phyloP scores from a whole-genome alignment of 2,329 filamentous ascomycete species.

The Bipolaris zeicola region DNA sequence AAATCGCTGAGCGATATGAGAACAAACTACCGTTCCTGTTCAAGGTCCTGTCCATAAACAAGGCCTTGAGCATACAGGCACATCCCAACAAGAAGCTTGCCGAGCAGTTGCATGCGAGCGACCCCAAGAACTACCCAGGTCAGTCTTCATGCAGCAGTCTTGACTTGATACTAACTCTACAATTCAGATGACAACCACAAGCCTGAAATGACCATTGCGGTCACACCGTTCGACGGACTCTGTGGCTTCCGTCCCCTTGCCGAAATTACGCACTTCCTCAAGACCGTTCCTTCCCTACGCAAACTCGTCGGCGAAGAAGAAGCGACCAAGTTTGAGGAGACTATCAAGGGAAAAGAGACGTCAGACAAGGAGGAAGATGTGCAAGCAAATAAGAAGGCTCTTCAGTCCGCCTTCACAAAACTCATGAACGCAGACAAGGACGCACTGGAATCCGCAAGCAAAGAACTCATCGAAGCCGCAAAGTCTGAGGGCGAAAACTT shows the following conservation, averaged over 20 bases:
- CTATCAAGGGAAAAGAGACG: constrained; percentile 59
- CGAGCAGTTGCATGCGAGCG: constrained; percentile 81
- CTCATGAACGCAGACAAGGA: constrained; percentile 79
- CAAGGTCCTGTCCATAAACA: constrained; percentile 95
- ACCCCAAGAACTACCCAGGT: constrained; percentile 87
- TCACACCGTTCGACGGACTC: constrained; percentile 93
- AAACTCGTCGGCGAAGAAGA: constrained; percentile 56
- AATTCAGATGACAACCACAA: constrained; percentile 93
- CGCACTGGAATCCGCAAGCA: constrained; percentile 67
- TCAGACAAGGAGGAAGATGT: constrained; percentile 53
- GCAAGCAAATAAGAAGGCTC: constrained; percentile 72
- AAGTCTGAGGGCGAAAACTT: constrained; percentile 72
- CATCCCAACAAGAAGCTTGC: constrained; percentile 96
- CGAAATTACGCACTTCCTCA: constrained; percentile 86
- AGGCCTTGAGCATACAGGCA: constrained; percentile 95
- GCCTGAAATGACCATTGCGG: constrained; percentile 98
- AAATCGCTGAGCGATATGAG: constrained; percentile 76
- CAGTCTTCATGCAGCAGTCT: constrained; percentile 8
- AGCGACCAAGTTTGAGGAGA: constrained; percentile 53
- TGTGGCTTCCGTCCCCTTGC: constrained; percentile 90
- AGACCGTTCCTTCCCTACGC: constrained; percentile 61
- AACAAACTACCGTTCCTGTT: constrained; percentile 92
- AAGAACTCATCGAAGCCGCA: constrained; percentile 73
- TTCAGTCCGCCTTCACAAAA: constrained; percentile 75
- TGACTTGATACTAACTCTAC: neutral